Evolutionary conservation across 495 filamentous ascomycete genomes (phyloP).

Genomic region (Aspergillus affinis): DNA sequence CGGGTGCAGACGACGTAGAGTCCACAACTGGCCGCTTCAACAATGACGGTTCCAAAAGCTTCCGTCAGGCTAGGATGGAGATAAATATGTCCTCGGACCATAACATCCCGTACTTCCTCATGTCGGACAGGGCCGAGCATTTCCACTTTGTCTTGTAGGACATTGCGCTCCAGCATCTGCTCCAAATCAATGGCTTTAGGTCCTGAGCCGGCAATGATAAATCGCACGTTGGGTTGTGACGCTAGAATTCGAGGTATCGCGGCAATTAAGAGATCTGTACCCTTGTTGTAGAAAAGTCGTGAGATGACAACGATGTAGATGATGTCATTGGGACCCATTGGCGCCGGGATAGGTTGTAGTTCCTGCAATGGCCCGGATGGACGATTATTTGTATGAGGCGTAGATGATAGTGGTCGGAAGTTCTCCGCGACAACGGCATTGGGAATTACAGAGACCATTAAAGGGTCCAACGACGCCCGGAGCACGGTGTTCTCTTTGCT

Average conservation of each 20-base stretch:
- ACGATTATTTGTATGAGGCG: conserved; percentile 29
- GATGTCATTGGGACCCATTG: conserved; percentile 73
- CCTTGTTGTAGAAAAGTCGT: conserved; percentile 98
- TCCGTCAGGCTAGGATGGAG: conserved; percentile 93
- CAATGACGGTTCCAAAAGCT: conserved; percentile 95
- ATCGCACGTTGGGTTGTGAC: conserved; percentile 86
- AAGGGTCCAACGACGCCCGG: conserved; percentile 86
- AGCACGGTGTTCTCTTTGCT: conserved; percentile 99
- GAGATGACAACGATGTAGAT: conserved; percentile 98
- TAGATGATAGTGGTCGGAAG: conserved; percentile 68
- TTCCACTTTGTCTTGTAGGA: conserved; percentile 91
- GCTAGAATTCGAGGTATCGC: conserved; percentile 90
- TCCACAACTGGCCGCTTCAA: conserved; percentile 93
- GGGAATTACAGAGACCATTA: conserved; percentile 96
- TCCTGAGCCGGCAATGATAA: conserved; percentile 93
- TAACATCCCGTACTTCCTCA: conserved; percentile 97
- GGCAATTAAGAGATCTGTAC: conserved; percentile 90
- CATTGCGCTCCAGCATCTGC: conserved; percentile 94
- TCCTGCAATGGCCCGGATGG: conserved; percentile 28
- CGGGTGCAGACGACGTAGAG: conserved; percentile 95
- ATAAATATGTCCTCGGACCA: conserved; percentile 96
- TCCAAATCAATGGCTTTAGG: conserved; percentile 97
- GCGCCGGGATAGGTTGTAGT: conserved; percentile 48
- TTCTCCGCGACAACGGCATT: conserved; percentile 97
- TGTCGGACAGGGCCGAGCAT: conserved; percentile 90